These are phyloP conservation scores for Arabidopsis suecica DNA, from an alignment of 345 rosid species.

Conservation along the genomic window DNA sequence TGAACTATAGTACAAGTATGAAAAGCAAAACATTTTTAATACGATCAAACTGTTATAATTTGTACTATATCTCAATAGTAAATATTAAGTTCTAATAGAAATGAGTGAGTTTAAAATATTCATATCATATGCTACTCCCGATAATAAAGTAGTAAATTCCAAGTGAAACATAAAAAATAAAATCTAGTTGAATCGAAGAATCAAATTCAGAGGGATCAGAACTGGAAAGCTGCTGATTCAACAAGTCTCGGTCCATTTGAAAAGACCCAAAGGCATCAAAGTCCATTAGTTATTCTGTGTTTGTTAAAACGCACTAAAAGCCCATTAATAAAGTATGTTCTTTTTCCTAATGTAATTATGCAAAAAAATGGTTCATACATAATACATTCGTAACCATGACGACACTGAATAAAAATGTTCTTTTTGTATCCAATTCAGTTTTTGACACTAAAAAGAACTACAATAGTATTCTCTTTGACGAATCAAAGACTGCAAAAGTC, in stretches of 20 bases:
- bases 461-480: background rate
- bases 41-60: background rate
- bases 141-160: background rate
- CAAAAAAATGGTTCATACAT: constrained; percentile 2
- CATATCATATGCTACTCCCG: background rate
- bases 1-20: background rate
- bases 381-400: constrained; percentile 28
- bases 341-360: constrained; percentile 7
- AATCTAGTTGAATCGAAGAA: background rate
- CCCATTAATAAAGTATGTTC: constrained; percentile 6
- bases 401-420: background rate
- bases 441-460: background rate
- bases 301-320: constrained; percentile 31
- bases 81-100: too few relatives aligned
- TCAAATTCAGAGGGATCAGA: constrained; percentile 28
- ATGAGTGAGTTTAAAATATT: too few relatives aligned
- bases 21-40: background rate
- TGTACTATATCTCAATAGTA: background rate
- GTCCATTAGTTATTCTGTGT: constrained; percentile 19
- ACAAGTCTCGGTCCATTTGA: constrained; percentile 27
- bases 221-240: background rate
- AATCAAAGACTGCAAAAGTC: background rate
- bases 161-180: too few relatives aligned
- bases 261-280: constrained; percentile 39
- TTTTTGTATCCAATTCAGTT: background rate